These are phyloP conservation scores for Cladosporium halotolerans DNA, from an alignment of 2,329 filamentous ascomycete genomes.

Conservation along the genomic window DNA sequence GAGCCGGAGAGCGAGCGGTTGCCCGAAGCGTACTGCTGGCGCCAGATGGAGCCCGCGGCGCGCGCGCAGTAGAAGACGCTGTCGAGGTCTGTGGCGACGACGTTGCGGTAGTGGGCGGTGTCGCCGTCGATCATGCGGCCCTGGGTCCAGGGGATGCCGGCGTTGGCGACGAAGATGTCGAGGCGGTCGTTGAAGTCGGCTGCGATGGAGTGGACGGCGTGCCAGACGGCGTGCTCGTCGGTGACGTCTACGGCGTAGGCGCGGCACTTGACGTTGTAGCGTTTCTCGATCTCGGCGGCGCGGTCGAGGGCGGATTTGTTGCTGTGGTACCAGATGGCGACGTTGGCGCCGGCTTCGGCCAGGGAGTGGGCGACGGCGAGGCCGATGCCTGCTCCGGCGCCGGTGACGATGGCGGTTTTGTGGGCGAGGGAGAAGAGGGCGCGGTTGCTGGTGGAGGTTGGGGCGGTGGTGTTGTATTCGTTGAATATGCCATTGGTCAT, in stretches of 20 bases:
- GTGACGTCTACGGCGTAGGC: constrained; percentile 47
- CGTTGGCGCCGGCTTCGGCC: constrained; percentile 38
- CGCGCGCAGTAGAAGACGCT: constrained; percentile 72
- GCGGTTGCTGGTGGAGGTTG: constrained; percentile 22
- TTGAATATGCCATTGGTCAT: constrained; percentile 32
- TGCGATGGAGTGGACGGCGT: constrained; percentile 37
- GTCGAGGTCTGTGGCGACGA: constrained; percentile 67
- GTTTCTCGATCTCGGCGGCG: constrained; percentile 27
- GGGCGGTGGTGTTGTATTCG: constrained; percentile 30
- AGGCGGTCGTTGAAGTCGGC: constrained; percentile 67
- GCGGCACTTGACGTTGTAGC: constrained; percentile 33
- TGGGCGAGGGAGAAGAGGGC: constrained; percentile 29
- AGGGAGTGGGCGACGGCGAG: constrained; percentile 28
- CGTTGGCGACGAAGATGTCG: constrained; percentile 74
- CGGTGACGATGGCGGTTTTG: constrained; percentile 33
- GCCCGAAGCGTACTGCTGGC: constrained; percentile 59
- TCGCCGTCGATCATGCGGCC: constrained; percentile 61
- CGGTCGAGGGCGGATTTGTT: constrained; percentile 30
- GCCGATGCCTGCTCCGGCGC: constrained; percentile 31
- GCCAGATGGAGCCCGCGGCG: constrained; percentile 63
- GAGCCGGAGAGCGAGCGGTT: constrained; percentile 40
- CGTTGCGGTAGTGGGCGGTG: constrained; percentile 58
- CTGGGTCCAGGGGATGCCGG: constrained; percentile 67
- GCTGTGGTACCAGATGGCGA: constrained; percentile 41
- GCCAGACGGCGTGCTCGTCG: constrained; percentile 36